Conservation (phyloP, 306 rosid species). For the Hippophae gyantsensis region DNA sequence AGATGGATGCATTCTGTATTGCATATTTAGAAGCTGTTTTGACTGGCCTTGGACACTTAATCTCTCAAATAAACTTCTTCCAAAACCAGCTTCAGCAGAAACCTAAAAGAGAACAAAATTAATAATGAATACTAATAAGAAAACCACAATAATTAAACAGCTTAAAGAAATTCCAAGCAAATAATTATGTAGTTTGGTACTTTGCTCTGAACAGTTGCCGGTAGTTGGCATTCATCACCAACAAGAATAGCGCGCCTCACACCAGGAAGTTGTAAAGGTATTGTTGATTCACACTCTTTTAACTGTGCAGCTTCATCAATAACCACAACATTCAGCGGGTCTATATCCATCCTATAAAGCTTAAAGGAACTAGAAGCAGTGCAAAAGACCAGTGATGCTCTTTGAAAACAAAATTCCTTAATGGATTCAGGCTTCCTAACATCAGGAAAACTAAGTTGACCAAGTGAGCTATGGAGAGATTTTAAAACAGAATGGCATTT, state of each 20-base stretch:
- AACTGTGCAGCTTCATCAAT: constrained; percentile 83
- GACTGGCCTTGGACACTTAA: constrained; percentile 35
- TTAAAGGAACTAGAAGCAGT: constrained; percentile 60
- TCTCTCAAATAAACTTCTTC: constrained; percentile 74
- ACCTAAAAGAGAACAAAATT: constrained; percentile 25
- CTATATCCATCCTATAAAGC: constrained; percentile 33
- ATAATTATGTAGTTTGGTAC: constrained; percentile 24
- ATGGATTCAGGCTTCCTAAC: constrained; percentile 9
- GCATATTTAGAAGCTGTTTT: constrained; percentile 49
- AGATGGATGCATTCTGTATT: constrained; percentile 81
- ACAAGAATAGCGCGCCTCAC: constrained; percentile 54
- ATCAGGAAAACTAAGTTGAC: constrained; percentile 35
- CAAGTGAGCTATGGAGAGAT: constrained; percentile 34
- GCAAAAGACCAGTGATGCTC: constrained; percentile 53
- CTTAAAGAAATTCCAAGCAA: no score
- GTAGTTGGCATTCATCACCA: constrained; percentile 75
- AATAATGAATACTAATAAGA: not conserved
- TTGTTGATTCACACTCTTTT: constrained; percentile 66
- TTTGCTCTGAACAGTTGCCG: constrained; percentile 54
- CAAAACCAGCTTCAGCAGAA: constrained; percentile 45
- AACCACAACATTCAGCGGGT: constrained; percentile 39
- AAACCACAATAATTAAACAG: not conserved
- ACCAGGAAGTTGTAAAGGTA: constrained; percentile 49
- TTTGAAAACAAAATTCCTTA: constrained; percentile 39
- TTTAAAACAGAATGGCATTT: constrained; percentile 35